phyloP scores from a whole-genome alignment of 768 basidiomycete species.

The Boletus rufocinnamomeus region DNA sequence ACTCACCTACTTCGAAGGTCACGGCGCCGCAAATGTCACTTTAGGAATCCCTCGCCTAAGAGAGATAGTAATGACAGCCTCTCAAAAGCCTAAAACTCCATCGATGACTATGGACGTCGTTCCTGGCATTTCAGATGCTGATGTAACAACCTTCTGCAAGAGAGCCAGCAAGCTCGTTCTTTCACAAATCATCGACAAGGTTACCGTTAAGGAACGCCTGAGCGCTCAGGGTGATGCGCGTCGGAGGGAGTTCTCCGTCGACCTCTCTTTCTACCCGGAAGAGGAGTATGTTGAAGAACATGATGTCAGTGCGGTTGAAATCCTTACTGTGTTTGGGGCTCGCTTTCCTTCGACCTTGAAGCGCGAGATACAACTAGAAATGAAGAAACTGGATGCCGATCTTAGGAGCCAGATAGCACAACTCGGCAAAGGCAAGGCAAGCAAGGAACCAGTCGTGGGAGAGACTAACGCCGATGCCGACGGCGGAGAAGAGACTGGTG shows the following conservation, averaged over 20 bases:
- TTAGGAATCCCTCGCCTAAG: slow-evolving; percentile 97
- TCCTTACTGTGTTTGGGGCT: slow-evolving; percentile 68
- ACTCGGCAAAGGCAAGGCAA: slow-evolving; percentile 76
- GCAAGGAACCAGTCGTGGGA: slow-evolving; percentile 42
- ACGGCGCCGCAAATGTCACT: slow-evolving; percentile 98
- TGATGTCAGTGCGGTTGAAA: slow-evolving; percentile 68
- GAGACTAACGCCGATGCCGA: slow-evolving; percentile 53
- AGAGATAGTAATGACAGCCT: slow-evolving; percentile 99
- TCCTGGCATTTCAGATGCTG: slow-evolving; percentile 48
- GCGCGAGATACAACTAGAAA: slow-evolving; percentile 82
- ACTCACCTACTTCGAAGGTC: slow-evolving; percentile 54
- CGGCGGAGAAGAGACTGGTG: slow-evolving; percentile 47
- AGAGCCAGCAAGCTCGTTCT: slow-evolving; percentile 81
- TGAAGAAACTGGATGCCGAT: slow-evolving; percentile 82
- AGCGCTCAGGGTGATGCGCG: slow-evolving; percentile 66
- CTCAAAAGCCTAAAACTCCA: slow-evolving; percentile 92
- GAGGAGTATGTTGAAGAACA: slow-evolving; percentile 85
- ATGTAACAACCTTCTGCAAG: slow-evolving; percentile 83
- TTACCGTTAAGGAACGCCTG: slow-evolving; percentile 79
- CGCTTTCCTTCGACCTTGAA: slow-evolving; percentile 81
- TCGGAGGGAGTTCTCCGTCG: slow-evolving; percentile 76
- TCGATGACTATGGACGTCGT: slow-evolving; percentile 89
- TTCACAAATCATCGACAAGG: slow-evolving; percentile 83
- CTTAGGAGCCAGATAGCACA: slow-evolving; percentile 76
- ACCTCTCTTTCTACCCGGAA: slow-evolving; percentile 82